A percentile compares a stretch with the other conserved stretches of the same genome.
phyloP scores from a whole-genome alignment of 371 early-diverging fungal genomes.

The Mortierella sp. region DNA sequence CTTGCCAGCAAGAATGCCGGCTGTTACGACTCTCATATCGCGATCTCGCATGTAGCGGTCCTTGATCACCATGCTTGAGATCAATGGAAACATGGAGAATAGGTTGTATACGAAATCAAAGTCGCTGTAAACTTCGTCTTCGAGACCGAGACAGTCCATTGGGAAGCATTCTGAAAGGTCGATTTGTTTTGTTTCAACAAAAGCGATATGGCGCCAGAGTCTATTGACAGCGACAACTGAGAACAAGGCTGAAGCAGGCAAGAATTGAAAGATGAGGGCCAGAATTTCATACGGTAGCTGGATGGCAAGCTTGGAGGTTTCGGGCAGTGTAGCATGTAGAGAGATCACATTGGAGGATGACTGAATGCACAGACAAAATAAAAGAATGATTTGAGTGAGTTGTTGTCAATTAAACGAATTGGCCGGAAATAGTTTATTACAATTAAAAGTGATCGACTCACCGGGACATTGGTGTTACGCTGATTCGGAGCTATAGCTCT shows the following conservation, averaged over 20 bases:
- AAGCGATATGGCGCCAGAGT: constrained; percentile 49
- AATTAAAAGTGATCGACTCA: not conserved
- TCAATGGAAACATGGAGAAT: constrained; percentile 48
- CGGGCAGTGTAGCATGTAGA: not conserved
- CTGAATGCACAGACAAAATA: not conserved
- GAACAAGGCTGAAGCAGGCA: constrained; percentile 50
- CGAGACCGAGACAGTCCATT: constrained; percentile 45
- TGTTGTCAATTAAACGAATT: not conserved
- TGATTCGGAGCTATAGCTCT: constrained; percentile 24
- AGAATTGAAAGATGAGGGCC: constrained; percentile 29
- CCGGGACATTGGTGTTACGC: constrained; percentile 5
- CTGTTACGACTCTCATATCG: constrained; percentile 48
- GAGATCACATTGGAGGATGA: not conserved
- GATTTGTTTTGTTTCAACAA: constrained; percentile 46
- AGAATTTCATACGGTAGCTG: constrained; percentile 47
- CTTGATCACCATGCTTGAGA: constrained; percentile 50
- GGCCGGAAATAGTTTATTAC: no score
- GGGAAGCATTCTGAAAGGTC: constrained; percentile 55
- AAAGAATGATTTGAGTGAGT: not conserved
- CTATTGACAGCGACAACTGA: constrained; percentile 40
- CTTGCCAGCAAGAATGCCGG: constrained; percentile 51
- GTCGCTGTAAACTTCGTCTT: constrained; percentile 43
- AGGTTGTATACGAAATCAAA: constrained; percentile 53
- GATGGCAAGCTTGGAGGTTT: constrained; percentile 10
- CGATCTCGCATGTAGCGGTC: constrained; percentile 52